These are phyloP conservation scores for Gynochthodes officinalis DNA, from an alignment of 257 asterid species.

Conservation along the genomic window DNA sequence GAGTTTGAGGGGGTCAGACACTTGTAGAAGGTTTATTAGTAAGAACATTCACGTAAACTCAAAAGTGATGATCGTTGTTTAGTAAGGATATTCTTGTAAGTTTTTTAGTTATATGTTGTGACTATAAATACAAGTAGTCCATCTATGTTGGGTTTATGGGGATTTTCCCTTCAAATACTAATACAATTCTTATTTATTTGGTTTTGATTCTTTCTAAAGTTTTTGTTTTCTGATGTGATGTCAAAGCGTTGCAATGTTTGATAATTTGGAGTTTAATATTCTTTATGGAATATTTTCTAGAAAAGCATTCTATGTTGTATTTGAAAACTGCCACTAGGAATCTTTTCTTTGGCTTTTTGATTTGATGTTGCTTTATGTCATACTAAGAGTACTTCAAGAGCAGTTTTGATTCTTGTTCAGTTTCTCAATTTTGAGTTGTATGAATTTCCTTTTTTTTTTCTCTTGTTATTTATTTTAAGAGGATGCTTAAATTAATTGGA, in stretches of 20 bases:
- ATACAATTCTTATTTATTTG: no score
- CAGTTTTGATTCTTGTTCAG: neutral
- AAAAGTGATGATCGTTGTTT: no score
- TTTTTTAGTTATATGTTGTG: neutral
- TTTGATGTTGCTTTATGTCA: neutral
- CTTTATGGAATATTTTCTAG: neutral
- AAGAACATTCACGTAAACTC: no score
- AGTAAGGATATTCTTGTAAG: neutral
- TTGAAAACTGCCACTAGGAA: neutral
- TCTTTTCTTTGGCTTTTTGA: neutral
- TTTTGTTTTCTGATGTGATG: neutral
- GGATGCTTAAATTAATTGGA: neutral
- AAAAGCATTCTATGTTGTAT: neutral
- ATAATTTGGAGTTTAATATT: neutral
- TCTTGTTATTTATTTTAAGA: neutral
- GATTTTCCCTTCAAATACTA: no score
- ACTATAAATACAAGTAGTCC: neutral
- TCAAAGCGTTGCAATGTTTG: neutral
- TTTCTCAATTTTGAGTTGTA: neutral
- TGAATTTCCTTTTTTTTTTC: neutral
- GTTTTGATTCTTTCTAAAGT: no score
- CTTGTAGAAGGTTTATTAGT: no score
- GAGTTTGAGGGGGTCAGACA: no score
- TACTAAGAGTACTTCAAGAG: neutral
- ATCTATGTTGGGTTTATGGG: neutral